Base-by-base conservation (phyloP, 148 eudicot genomes). In the Rhododendron ferrugineum region DNA sequence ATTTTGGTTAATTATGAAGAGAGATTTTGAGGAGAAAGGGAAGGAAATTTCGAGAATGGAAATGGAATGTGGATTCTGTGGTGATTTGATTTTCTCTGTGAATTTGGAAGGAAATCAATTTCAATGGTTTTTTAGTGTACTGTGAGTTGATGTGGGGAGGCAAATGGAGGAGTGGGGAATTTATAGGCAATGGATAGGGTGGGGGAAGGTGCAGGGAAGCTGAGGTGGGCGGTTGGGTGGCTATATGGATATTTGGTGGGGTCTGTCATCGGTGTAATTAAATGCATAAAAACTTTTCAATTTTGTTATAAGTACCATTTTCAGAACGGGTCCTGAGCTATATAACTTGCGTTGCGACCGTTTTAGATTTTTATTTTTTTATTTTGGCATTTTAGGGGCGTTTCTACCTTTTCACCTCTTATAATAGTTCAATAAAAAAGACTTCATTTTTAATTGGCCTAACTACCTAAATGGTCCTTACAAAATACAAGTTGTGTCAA, bases 121-220 rank as follows among this genome's bases (percentile, higher is more conserved):
- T 54, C 1, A 40, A 3, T 46, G 54, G 30, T 3, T 32, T 16
- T 56, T 44, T 50, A 11, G 62, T 20, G 64, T 18, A 15, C 23
- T 40, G 20, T 82, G 70, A 85, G n/a, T 30, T 49, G 11, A 4
- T 44, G 73, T 13, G 85, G 23, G 6, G 46, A 23, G 2, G 22
- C 32, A 34, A 13, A 2, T 37, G 10, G 54, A 22, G 49, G 16
- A 50, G 26, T 6, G 40, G 50, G 70, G 50, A 78, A 86, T 86
- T 78, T 83, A 86, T 86, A 83, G 83, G 85, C 40, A 49, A 78
- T 79, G 18, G 20, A 52, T 16, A 1, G 70, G 47, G 78, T 26
- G 64, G 26, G 2, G 68, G 85, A 86, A 82, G 75, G 42, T 75
- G 78, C 88, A 1, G 37, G 76, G 81, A 82, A 86, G 68, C 36